Percentiles rank a stretch among this genome's conserved stretches.
Conservation (phyloP, 2,329 filamentous ascomycete genomes). For the Pseudocercospora crystallina region DNA sequence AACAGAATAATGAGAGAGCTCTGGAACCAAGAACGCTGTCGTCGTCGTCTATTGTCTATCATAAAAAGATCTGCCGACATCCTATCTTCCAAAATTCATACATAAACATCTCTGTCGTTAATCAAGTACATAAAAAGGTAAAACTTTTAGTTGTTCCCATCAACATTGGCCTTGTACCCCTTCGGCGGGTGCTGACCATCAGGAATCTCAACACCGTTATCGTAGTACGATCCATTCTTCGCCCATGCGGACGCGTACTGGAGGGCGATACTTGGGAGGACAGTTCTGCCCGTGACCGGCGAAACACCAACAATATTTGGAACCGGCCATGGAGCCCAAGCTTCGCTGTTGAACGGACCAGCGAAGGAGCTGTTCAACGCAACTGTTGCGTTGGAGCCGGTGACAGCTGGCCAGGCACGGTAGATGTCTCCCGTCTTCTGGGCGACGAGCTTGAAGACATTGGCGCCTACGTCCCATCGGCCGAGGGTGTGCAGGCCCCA, state of each 20-base stretch:
- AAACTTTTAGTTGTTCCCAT: neutral
- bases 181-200: slow-evolving; percentile 36
- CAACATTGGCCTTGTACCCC: slow-evolving; percentile 23
- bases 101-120: too few species aligned
- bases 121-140: neutral
- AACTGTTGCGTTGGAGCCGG: slow-evolving; percentile 24
- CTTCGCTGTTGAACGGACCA: slow-evolving; percentile 33
- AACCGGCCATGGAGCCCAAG: slow-evolving; percentile 28
- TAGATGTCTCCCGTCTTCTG: slow-evolving; percentile 37
- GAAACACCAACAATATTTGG: slow-evolving; percentile 33
- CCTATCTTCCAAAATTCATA: too few species aligned
- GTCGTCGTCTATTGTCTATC: too few species aligned
- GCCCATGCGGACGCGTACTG: slow-evolving; percentile 23
- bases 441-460: slow-evolving; percentile 43
- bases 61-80: too few species aligned
- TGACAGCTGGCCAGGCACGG: slow-evolving; percentile 27
- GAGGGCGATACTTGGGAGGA: slow-evolving; percentile 32
- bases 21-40: too few species aligned
- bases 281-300: slow-evolving; percentile 29
- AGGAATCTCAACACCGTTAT: slow-evolving; percentile 31
- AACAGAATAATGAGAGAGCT: too few species aligned
- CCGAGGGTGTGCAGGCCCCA: slow-evolving; percentile 48
- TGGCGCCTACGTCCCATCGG: slow-evolving; percentile 49
- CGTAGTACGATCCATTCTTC: slow-evolving; percentile 30
- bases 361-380: slow-evolving; percentile 37